Evolutionary conservation across 2,329 filamentous ascomycete genomes (phyloP).

Genomic region (Fusarium nematophilum): DNA sequence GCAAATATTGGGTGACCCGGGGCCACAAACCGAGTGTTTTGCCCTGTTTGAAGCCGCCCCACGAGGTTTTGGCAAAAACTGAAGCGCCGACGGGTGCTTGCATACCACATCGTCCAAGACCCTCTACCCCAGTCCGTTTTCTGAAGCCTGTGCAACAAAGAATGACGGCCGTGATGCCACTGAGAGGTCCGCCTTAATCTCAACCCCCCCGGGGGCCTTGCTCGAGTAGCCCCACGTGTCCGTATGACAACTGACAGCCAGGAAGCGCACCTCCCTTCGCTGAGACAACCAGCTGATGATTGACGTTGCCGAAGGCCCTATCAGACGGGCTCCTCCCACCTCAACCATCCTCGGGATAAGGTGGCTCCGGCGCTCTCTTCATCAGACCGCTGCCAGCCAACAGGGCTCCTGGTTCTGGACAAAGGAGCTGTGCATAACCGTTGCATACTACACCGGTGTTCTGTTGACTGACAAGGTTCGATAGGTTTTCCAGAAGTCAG

Average conservation of each 20-base stretch:
- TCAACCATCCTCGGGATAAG: slow-evolving; percentile 6
- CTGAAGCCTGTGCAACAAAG: slow-evolving; percentile 40
- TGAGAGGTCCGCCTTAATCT: slow-evolving; percentile 20
- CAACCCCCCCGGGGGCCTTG: slow-evolving; percentile 31
- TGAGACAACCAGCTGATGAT: slow-evolving; percentile 24
- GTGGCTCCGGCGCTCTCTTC: slow-evolving; percentile 12
- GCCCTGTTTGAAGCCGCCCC: slow-evolving; percentile 33
- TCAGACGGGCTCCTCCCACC: slow-evolving; percentile 13
- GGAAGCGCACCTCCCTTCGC: slow-evolving; percentile 10
- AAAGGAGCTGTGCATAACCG: slow-evolving; percentile 37
- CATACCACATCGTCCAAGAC: slow-evolving; percentile 41
- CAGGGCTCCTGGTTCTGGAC: slow-evolving; percentile 10
- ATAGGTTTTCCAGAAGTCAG: slow-evolving; percentile 34
- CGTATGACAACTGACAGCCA: slow-evolving; percentile 40
- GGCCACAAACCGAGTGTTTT: slow-evolving; percentile 28
- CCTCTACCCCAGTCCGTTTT: slow-evolving; percentile 35
- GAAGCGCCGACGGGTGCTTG: slow-evolving; percentile 42
- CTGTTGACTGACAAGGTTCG: slow-evolving; percentile 25
- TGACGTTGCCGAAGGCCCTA: slow-evolving; percentile 21
- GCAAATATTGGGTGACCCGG: slow-evolving; percentile 17
- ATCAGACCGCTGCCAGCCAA: neutral
- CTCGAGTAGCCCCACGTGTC: slow-evolving; percentile 42
- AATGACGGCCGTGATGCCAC: slow-evolving; percentile 23
- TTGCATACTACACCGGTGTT: slow-evolving; percentile 27
- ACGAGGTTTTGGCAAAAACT: slow-evolving; percentile 33